A percentile compares a stretch with the other conserved stretches of the same genome.
Conservation (phyloP, 306 rosid genomes). For the Malus orientalis region DNA sequence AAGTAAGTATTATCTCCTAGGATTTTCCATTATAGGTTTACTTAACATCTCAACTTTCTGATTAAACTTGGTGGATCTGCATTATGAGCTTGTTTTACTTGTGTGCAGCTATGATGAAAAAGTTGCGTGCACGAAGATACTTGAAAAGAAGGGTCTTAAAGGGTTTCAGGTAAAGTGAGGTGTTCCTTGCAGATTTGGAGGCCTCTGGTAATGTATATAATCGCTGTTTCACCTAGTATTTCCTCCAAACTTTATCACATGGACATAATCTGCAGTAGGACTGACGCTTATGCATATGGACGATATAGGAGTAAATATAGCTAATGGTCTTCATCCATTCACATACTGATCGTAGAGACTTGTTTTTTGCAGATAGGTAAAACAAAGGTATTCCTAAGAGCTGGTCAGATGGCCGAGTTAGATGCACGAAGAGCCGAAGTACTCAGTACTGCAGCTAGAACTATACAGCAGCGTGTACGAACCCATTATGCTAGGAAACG, state of each 20-base stretch:
- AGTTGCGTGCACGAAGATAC: constrained; percentile 57
- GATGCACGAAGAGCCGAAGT: constrained; percentile 86
- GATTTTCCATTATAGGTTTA: constrained; percentile 6
- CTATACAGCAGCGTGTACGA: constrained; percentile 70
- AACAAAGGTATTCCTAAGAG: constrained; percentile 92
- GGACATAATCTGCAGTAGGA: background rate
- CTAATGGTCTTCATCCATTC: constrained; percentile 5
- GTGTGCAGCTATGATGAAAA: constrained; percentile 71
- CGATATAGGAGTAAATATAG: background rate
- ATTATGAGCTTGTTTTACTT: constrained; percentile 18
- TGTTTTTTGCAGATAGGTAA: constrained; percentile 69
- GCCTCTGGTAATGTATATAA: background rate
- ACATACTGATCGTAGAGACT: constrained; percentile 13
- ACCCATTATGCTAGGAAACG: constrained; percentile 74
- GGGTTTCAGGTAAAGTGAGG: constrained; percentile 83
- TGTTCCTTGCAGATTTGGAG: constrained; percentile 6
- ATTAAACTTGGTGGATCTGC: constrained; percentile 12
- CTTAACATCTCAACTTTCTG: constrained; percentile 9
- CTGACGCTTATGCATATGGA: constrained; percentile 1
- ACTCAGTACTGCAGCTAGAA: constrained; percentile 76
- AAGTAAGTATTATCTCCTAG: constrained; percentile 46
- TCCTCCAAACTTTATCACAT: background rate
- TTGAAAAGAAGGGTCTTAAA: constrained; percentile 76
- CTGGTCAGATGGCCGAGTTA: constrained; percentile 99
- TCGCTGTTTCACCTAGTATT: background rate